Conservation (phyloP, 176 grass and related monocot species). For the Oryza longistaminata region DNA sequence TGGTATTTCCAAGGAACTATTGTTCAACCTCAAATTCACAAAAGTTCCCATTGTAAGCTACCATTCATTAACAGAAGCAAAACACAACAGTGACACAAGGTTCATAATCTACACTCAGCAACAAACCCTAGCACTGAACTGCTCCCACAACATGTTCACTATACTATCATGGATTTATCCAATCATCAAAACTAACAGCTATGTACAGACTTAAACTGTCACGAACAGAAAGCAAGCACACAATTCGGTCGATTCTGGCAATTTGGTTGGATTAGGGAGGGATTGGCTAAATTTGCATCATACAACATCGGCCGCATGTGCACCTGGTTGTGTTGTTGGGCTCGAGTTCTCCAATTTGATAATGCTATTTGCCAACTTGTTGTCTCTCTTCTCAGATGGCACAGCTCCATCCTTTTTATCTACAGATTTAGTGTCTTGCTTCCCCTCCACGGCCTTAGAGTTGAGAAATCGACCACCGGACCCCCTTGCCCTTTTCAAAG, state of each 20-base stretch:
- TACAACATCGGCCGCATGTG: too few relatives aligned
- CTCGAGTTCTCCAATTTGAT: neutral
- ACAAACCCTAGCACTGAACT: conserved; percentile 1
- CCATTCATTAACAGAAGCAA: neutral
- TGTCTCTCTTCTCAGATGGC: neutral
- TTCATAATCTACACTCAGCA: neutral
- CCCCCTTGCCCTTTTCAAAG: conserved; percentile 39
- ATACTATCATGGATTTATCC: neutral
- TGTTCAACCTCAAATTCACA: neutral
- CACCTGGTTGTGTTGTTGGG: neutral
- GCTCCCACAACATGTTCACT: neutral
- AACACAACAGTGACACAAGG: neutral
- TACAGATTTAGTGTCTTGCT: neutral
- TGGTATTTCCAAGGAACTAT: neutral
- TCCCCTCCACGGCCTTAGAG: conserved; percentile 10
- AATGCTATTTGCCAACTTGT: neutral
- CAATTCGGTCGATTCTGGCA: neutral
- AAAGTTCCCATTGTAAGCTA: neutral
- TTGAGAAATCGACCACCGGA: conserved; percentile 41
- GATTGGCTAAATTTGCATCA: neutral
- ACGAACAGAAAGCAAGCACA: neutral
- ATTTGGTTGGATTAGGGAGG: neutral
- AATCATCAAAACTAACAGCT: neutral
- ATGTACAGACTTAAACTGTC: neutral
- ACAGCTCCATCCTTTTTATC: neutral